phyloP scores from a whole-genome alignment of 257 asterid genomes.

The Coffea eugenioides region DNA sequence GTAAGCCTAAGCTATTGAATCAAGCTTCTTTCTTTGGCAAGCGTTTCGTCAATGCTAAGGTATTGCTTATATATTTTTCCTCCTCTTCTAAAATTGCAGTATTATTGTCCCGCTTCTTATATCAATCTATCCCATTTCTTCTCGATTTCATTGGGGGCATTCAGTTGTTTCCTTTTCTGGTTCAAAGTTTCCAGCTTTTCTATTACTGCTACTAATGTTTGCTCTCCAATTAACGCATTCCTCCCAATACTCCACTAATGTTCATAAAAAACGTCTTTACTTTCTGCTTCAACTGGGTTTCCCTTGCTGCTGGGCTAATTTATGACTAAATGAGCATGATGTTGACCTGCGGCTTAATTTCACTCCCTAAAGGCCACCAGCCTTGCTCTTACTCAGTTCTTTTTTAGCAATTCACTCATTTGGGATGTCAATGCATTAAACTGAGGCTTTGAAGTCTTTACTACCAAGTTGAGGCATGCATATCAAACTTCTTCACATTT shows the following conservation, averaged over 20 bases:
- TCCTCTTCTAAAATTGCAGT: not conserved
- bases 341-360: not conserved
- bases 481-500: not conserved
- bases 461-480: not conserved
- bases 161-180: not conserved
- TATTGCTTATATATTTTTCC: conserved; percentile 10
- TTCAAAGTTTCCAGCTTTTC: not conserved
- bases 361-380: not conserved
- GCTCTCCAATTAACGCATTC: too few relatives aligned
- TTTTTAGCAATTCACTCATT: not conserved
- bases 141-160: not conserved
- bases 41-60: conserved; percentile 46
- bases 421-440: not conserved
- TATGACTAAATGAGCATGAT: not conserved
- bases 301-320: not conserved
- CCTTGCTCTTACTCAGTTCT: not conserved
- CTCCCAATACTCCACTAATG: too few relatives aligned
- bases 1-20: not conserved
- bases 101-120: not conserved
- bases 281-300: not conserved
- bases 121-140: too few relatives aligned
- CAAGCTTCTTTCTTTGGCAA: conserved; percentile 37
- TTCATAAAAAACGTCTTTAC: too few relatives aligned
- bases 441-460: not conserved
- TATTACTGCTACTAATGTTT: not conserved